These are phyloP conservation scores for Xanthoparmelia taractica DNA, from an alignment of 495 filamentous ascomycete genomes.

Conservation along the genomic window DNA sequence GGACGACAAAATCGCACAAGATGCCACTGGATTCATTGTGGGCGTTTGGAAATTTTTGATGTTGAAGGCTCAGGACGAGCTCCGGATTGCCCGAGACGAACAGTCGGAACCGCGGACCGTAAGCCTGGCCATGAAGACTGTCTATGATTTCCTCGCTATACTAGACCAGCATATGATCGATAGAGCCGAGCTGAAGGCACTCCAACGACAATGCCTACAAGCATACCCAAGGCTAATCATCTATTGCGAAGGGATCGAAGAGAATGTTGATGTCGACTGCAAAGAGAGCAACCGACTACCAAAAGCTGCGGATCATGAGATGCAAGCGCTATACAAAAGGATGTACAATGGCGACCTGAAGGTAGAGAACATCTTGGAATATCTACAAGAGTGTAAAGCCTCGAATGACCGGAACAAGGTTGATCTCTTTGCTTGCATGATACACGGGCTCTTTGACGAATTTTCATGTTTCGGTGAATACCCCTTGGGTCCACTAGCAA, in stretches of 20 bases:
- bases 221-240: conserved; percentile 95
- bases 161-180: conserved; percentile 58
- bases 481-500: conserved; percentile 85
- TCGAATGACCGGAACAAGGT: conserved; percentile 77
- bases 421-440: conserved; percentile 96
- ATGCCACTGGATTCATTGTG: conserved; percentile 51
- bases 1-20: conserved; percentile 52
- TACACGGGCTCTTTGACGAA: conserved; percentile 95
- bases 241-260: conserved; percentile 84
- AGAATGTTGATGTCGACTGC: conserved; percentile 80
- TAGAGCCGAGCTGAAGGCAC: conserved; percentile 43
- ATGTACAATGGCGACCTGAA: conserved; percentile 89
- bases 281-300: conserved; percentile 70
- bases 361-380: conserved; percentile 69
- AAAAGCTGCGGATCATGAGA: conserved; percentile 69
- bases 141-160: conserved; percentile 70
- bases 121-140: conserved; percentile 73
- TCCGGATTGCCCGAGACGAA: conserved; percentile 57
- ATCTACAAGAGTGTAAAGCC: conserved; percentile 74
- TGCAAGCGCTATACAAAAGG: conserved; percentile 93
- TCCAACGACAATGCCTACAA: conserved; percentile 83
- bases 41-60: conserved; percentile 65
- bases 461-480: conserved; percentile 93
- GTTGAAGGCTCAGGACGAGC: conserved; percentile 77
- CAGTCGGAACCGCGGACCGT: conserved; percentile 54